phyloP scores from a whole-genome alignment of 176 grass and related monocot species.

The Avena eriantha region DNA sequence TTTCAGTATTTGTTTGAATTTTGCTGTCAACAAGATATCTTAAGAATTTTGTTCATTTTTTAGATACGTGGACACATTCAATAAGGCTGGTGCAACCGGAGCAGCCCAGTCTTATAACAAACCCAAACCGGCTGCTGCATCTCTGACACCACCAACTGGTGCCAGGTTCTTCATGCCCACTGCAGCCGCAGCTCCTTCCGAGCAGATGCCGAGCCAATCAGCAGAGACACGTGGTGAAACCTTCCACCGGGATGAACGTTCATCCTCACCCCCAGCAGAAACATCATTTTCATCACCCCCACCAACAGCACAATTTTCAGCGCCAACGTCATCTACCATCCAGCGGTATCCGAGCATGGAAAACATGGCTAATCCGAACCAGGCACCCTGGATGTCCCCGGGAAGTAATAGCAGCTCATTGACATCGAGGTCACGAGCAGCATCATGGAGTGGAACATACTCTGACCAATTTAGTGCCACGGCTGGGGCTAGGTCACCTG shows the following conservation, averaged over 20 bases:
- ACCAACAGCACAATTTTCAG: slow-evolving; percentile 54
- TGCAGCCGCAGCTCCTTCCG: slow-evolving; percentile 37
- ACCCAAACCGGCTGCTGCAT: slow-evolving; percentile 70
- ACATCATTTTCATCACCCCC: slow-evolving; percentile 60
- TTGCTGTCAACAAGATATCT: slow-evolving; percentile 28
- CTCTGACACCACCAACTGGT: slow-evolving; percentile 54
- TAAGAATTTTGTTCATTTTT: slow-evolving; percentile 2
- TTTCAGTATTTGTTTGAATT: slow-evolving; percentile 21
- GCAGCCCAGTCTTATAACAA: slow-evolving; percentile 60
- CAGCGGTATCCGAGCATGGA: slow-evolving; percentile 80
- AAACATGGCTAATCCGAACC: slow-evolving; percentile 51
- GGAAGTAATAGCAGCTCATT: slow-evolving; percentile 47
- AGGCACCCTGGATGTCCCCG: slow-evolving; percentile 37
- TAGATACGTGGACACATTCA: slow-evolving; percentile 99
- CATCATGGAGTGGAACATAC: slow-evolving; percentile 88
- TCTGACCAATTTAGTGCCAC: slow-evolving; percentile 53
- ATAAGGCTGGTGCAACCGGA: slow-evolving; percentile 63
- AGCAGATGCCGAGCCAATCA: slow-evolving; percentile 50
- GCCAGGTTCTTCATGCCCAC: slow-evolving; percentile 86
- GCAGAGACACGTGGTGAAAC: slow-evolving; percentile 51
- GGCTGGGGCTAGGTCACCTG: slow-evolving; percentile 33
- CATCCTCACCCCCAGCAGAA: slow-evolving; percentile 49
- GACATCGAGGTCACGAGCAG: slow-evolving; percentile 61
- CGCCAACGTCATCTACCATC: slow-evolving; percentile 59
- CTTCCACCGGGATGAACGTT: slow-evolving; percentile 47